Percentiles rank a stretch among this genome's conserved stretches.
These are phyloP conservation scores for Verticillium tricorpus DNA, from an alignment of 2,329 filamentous ascomycete species.

Conservation along the genomic window DNA sequence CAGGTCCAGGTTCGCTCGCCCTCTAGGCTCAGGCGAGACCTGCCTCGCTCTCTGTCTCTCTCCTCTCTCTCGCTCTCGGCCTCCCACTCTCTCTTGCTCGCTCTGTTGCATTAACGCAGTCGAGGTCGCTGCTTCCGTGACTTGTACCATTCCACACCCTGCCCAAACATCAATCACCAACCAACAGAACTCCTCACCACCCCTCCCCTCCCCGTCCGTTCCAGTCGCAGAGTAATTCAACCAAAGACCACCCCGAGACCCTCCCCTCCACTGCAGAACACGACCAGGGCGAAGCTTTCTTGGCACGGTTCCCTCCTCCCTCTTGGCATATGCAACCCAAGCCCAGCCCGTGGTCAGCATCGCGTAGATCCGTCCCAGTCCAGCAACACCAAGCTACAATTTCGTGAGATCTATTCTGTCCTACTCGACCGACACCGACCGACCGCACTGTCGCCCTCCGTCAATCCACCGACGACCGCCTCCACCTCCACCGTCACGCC, in stretches of 20 bases:
- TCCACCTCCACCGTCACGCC: background rate
- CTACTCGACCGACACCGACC: background rate
- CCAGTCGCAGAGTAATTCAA: conserved; percentile 1
- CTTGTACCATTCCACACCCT: background rate
- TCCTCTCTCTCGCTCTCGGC: background rate
- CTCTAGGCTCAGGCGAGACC: background rate
- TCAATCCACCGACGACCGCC: background rate
- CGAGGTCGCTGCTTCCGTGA: background rate
- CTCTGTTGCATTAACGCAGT: background rate
- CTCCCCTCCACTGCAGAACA: conserved; percentile 3
- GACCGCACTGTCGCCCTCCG: background rate
- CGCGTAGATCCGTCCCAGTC: conserved; percentile 9
- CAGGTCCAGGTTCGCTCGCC: background rate
- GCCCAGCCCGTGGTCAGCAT: conserved; percentile 12
- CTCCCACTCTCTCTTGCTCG: background rate
- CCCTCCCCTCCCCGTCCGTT: conserved; percentile 4
- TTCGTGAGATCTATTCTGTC: background rate
- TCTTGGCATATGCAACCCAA: conserved; percentile 17
- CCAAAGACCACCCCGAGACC: background rate
- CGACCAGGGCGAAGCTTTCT: conserved; percentile 16
- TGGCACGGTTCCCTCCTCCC: conserved; percentile 15
- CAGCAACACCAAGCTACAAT: background rate
- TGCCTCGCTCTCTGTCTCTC: background rate
- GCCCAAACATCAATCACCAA: background rate
- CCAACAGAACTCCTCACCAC: background rate